Conservation (phyloP, 2,329 filamentous ascomycete species). For the Aspergillus thermomutatus region DNA sequence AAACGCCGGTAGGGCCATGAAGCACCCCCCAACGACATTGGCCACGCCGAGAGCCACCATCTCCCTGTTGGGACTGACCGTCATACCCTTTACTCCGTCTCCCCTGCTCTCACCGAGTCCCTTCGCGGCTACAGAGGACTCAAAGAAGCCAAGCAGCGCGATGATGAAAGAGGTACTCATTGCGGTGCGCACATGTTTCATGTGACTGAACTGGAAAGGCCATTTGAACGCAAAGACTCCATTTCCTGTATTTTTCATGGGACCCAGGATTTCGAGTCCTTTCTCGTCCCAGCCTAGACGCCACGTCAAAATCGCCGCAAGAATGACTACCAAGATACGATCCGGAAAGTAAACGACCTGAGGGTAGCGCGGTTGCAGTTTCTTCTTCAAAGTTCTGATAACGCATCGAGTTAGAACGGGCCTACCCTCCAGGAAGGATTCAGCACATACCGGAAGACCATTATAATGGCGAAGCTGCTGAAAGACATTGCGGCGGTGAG, state of each 20-base stretch:
- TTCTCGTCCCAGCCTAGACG: constrained; percentile 71
- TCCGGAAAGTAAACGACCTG: constrained; percentile 86
- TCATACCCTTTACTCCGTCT: constrained; percentile 71
- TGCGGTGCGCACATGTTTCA: constrained; percentile 78
- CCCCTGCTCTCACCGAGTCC: constrained; percentile 65
- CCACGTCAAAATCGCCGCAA: constrained; percentile 78
- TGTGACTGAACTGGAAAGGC: constrained; percentile 72
- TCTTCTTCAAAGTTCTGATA: constrained; percentile 71
- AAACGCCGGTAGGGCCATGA: constrained; percentile 90
- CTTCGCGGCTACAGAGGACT: constrained; percentile 94
- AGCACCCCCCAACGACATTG: constrained; percentile 87
- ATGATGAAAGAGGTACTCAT: constrained; percentile 93
- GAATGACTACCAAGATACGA: constrained; percentile 81
- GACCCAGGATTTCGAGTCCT: constrained; percentile 79
- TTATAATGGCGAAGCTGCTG: constrained; percentile 79
- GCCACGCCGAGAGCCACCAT: constrained; percentile 86
- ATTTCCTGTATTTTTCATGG: constrained; percentile 71
- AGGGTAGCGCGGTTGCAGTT: constrained; percentile 74
- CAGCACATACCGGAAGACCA: constrained; percentile 71
- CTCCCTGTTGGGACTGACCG: constrained; percentile 86
- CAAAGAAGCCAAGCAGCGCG: constrained; percentile 94
- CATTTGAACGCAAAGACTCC: constrained; percentile 75
- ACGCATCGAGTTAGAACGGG: constrained; percentile 11
- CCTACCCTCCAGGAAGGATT: background rate
- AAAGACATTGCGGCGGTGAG: constrained; percentile 75